These are phyloP conservation scores for Hebeloma cylindrosporum DNA, from an alignment of 768 basidiomycete species.

Conservation along the genomic window DNA sequence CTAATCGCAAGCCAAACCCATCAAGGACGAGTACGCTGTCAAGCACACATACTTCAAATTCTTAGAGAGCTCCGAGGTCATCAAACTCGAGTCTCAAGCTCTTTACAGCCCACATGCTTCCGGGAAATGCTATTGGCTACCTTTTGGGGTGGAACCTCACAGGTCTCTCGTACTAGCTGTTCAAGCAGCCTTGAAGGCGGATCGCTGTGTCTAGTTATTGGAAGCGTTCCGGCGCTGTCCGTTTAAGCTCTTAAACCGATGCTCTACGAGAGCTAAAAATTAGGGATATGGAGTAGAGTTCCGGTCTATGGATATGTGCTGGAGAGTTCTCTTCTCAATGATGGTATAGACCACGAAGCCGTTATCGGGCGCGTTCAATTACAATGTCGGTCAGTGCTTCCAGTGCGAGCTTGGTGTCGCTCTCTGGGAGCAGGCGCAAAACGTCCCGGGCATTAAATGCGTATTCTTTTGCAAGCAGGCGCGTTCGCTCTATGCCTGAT, in stretches of 20 bases:
- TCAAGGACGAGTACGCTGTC: constrained; percentile 9
- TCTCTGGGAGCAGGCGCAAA: constrained; percentile 71
- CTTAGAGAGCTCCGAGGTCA: no score
- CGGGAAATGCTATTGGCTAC: no score
- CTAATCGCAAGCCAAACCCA: constrained; percentile 5
- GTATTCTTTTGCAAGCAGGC: constrained; percentile 71
- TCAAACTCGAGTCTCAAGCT: no score
- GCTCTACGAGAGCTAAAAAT: constrained; percentile 6
- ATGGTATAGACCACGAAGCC: background rate
- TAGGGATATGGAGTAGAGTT: constrained; percentile 9
- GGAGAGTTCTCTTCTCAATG: constrained; percentile 13
- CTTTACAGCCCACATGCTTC: no score
- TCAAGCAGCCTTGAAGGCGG: no score
- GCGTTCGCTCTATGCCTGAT: constrained; percentile 77
- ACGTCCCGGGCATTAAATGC: constrained; percentile 75
- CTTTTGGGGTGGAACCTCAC: no score
- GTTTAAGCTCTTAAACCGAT: no score
- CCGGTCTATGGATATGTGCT: constrained; percentile 18
- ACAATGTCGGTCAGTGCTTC: constrained; percentile 69
- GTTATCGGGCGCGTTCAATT: constrained; percentile 55
- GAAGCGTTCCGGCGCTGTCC: no score
- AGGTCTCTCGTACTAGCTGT: no score
- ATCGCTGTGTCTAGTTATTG: no score
- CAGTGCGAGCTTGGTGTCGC: constrained; percentile 76
- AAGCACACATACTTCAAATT: background rate